Evolutionary conservation across 2,329 filamentous ascomycete species (phyloP), one percentile per base, ranked within the genome.

Genomic region (Parascedosporium putredinis): DNA sequence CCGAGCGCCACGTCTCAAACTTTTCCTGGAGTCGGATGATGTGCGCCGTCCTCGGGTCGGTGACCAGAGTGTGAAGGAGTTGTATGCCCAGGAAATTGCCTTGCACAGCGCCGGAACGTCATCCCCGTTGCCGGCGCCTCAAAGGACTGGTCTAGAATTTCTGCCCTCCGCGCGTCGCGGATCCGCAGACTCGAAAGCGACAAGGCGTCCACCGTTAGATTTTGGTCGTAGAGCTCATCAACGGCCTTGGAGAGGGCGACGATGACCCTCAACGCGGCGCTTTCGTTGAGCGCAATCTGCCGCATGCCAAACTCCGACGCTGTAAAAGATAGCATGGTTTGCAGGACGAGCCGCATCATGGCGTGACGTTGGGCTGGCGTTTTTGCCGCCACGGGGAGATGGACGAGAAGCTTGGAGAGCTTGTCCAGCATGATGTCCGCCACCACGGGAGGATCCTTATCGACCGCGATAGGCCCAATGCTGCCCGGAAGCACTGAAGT

Each of bases 251-350:
- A 71, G 12, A 79, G 62, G 3, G 85, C 79, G 23, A 81, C 78
- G 23, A 94, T 82, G 0, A 95, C 68, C 3, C 87, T 79, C 1
- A 86, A 88, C 14, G 95, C 78, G 10, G 81, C 81, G 36, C 76
- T 78, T 3, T 76, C 75, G 62, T 93, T 85, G 4, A 70, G 67
- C 0, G 84, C 84, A 7, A 96, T 73, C 43, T 85, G 77, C 22
- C 71, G 62, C 1, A 77, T 75, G 7, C 84, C 84, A 57, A 85
- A 79, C 0, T 74, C 66, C n/a, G 78, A 78, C 5, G 72, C 67
- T 1, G 79, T 76, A 60, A 89, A 83, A 2, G 75, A 69, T n/a
- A 74, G 68, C 12, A 84, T 65, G 2, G 79, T 73, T 43, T 71
- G 70, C 36, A 84, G 58, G 8, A 74, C 62, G 55, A 74, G 61